These are phyloP conservation scores for Aspergillus coremiiformis DNA, from an alignment of 495 filamentous ascomycete species.

Conservation along the genomic window DNA sequence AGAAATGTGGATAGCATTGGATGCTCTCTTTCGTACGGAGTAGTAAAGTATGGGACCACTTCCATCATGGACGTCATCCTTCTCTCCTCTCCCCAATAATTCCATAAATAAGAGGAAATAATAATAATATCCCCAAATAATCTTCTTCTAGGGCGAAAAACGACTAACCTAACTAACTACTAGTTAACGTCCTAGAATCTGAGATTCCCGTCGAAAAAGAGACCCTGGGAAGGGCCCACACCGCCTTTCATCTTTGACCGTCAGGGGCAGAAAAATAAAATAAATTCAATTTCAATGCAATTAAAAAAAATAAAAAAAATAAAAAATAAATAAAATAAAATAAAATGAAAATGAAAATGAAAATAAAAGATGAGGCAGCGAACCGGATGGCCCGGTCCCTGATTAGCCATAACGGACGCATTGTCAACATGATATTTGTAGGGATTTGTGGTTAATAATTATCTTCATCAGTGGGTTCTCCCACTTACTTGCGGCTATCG, in stretches of 20 bases:
- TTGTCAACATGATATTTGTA: not conserved
- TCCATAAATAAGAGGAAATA: not conserved
- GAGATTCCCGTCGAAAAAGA: constrained; percentile 8
- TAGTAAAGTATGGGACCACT: not conserved
- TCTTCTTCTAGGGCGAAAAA: too few relatives aligned
- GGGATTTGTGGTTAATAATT: not conserved
- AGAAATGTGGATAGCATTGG: not conserved
- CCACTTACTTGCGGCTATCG: not conserved
- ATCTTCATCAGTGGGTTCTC: not conserved
- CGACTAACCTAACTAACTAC: too few relatives aligned
- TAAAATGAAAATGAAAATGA: not conserved
- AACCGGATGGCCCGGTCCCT: constrained; percentile 12
- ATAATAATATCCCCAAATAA: not conserved
- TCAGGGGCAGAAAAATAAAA: constrained; percentile 9
- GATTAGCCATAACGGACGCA: not conserved
- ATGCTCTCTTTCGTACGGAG: not conserved
- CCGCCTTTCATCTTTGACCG: constrained; percentile 2
- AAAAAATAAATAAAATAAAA: too few relatives aligned
- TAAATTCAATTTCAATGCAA: too few relatives aligned
- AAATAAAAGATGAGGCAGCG: constrained; percentile 17
- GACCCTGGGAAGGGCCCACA: not conserved
- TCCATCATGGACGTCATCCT: not conserved
- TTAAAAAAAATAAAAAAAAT: too few relatives aligned
- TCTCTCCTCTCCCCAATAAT: not conserved
- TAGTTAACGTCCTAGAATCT: not conserved